Base-by-base conservation (phyloP, 495 filamentous ascomycete species). In the Collariella sp. region DNA sequence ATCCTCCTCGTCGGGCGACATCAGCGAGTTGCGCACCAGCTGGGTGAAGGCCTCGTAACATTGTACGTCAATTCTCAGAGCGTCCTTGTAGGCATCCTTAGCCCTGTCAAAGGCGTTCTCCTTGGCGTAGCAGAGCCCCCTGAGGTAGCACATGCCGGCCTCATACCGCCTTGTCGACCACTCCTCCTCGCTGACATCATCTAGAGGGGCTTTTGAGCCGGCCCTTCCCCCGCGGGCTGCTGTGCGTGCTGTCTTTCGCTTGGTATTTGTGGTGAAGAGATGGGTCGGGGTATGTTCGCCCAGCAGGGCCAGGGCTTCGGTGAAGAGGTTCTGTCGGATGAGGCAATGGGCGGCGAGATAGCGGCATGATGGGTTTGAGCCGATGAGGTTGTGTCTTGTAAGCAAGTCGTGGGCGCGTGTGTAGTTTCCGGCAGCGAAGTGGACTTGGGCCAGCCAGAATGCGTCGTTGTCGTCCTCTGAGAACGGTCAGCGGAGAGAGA, bases 41-140 rank as follows among this genome's bases (percentile, higher is more conserved):
- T 96, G 89, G 54, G 95, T 91, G 63, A 97, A 97, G 3, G 93
- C 93, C 66, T 99, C 93, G 63, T 94, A 97, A 68, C 93, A 99
- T 66, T 96, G 91, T 6, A 97, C 90, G 66, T 99, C 94, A 63
- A 99, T 96, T 44, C 87, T 79, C 39, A 97, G 88, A 7, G 93
- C 93, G 61, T 94, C 88, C 72, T 95, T 96, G 76, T 96, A 99
- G 71, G 94, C 96, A 62, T 96, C 90, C 62, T 95, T 95, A 34
- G 93, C 93, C 23, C 91, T 84, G 64, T 99, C 94, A 59, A 96
- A 97, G 13, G 91, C 87, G 69, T 97, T 99, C 70, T 95, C 89
- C 69, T 96, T 96, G 16, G 93, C 91, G 63, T 88, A 96, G 72
- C 95, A 96, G 22, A 95, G 77, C 4, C 93, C 93, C 20, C 93